phyloP scores from a whole-genome alignment of 805 yeast species.

The Schizosaccharomyces lindneri region DNA sequence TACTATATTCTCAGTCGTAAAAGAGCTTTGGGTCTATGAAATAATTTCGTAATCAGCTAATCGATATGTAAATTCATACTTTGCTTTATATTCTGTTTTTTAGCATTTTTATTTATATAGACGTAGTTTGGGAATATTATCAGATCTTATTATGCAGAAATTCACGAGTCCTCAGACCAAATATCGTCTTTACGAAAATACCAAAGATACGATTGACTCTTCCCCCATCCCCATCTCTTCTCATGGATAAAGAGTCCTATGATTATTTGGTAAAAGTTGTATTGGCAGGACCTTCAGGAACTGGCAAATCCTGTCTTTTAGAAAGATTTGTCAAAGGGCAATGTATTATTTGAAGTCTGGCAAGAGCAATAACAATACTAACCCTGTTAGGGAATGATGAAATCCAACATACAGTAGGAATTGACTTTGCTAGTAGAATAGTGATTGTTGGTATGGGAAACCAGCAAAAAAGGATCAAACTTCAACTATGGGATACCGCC shows the following conservation, averaged over 20 bases:
- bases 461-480: conserved; percentile 13
- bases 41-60: too few species aligned
- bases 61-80: too few species aligned
- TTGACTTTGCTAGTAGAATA: conserved; percentile 17
- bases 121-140: too few species aligned
- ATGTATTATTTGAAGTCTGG: conserved; percentile 7
- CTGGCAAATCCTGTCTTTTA: conserved; percentile 23
- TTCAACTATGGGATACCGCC: conserved; percentile 73
- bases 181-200: too few species aligned
- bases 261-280: conserved; percentile 18
- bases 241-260: conserved; percentile 7
- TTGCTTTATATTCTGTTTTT: too few species aligned
- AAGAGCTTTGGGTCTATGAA: too few species aligned
- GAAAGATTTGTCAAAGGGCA: conserved; percentile 18
- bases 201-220: neutral
- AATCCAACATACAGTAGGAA: conserved; percentile 17
- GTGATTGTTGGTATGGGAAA: conserved; percentile 14
- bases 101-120: too few species aligned
- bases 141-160: too few species aligned
- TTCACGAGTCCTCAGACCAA: too few species aligned
- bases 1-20: too few species aligned
- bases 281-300: conserved; percentile 23
- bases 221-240: neutral
- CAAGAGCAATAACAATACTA: neutral
- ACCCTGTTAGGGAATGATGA: neutral